Base-by-base conservation (phyloP, 179 eudicot species). In the Gypsophila paniculata region DNA sequence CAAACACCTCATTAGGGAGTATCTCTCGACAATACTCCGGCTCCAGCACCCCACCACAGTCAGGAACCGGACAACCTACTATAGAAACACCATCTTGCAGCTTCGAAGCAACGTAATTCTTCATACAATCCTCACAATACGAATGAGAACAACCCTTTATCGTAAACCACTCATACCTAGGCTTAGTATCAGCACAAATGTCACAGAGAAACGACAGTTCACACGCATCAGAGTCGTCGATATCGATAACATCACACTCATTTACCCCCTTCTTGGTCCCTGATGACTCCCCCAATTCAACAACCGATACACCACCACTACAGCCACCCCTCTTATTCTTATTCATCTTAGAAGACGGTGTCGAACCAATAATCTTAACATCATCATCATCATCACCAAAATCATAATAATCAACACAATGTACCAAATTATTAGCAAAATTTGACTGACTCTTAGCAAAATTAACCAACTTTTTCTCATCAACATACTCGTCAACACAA, bases 151-250 rank as follows among this genome's bases (percentile, higher is more conserved):
- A 90, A 7, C 81, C 82, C 70, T 72, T 66, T 0, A 82, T 72
- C 2, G 53, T 52, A 25, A 89, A 86, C 1, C 70, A 76, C 67
- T 81, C 81, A 0, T 62, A 49, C 5, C 2, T 39, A 2, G 75
- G 74, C 64, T 87, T 88, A 8, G 34, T 11, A 1, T 90, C 96
- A 3, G 83, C 82, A 68, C 96, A 90, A 5, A 90, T 89, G 8
- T 83, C 87, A 65, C 96, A 90, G 15, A 36, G 55, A 62, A 78
- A 76, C 72, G 59, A 59, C 36, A 14, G 34, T 2, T 64, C 62
- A 22, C 46, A 70, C 13, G 19, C 63, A 61, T 39, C 29, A 25
- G 61, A 34, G 8, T 53, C 61, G 11, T 73, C 62, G 42, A 72
- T 34, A 69, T 75, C 74, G 61, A 65, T 54, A 46, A 68, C 68